Base-by-base conservation (phyloP, 2,329 filamentous ascomycete genomes). In the Ophiostoma montium region DNA sequence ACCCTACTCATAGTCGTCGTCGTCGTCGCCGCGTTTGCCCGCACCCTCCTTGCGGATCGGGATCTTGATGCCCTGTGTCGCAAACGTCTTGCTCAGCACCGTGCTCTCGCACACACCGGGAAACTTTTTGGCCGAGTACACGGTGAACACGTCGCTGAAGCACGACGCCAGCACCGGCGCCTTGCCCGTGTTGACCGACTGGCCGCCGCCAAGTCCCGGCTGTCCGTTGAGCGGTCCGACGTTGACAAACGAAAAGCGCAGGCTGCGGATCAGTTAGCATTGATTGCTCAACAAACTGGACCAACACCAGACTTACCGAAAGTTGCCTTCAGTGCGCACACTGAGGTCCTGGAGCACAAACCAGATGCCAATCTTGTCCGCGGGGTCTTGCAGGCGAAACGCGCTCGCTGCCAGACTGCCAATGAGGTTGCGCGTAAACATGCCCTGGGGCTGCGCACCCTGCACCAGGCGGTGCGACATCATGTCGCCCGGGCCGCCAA, bases 101-200 rank as follows among this genome's bases (percentile, higher is more conserved):
- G 92, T 98, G 63, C 85, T 94, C 63, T 96, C 90, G 51, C 94
- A 95, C 1, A 98, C 92, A 36, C 92, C 92, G 0, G 92, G 92
- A 65, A 98, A 98, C 61, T 95, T 95, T 74, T 98, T 98, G 44
- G 92, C 92, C 2, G 86, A 94, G 66, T 84, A 96, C 30, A 98
- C 92, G 48, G 87, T 86, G 70, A 98, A 96, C 3, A 80, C 75
- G 5, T 94, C 84, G 44, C 86, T 94, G 66, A 90, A 96, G 58
- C 80, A 82, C 9, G 82, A 84, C 1, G 90, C 88, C 16, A 96
- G 74, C 12, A 95, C 83, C 0, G 86, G 86, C 0, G 86, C 85
- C 54, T 80, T 81, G 50, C 81, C 83, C 35, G 76, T 82, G 63
- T 88, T 92, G 52, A 94, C 70, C n/a, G 63, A 35, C 42, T 62